These are phyloP conservation scores for Diaporthe capsici DNA, from an alignment of 2,329 filamentous ascomycete genomes.

Conservation along the genomic window DNA sequence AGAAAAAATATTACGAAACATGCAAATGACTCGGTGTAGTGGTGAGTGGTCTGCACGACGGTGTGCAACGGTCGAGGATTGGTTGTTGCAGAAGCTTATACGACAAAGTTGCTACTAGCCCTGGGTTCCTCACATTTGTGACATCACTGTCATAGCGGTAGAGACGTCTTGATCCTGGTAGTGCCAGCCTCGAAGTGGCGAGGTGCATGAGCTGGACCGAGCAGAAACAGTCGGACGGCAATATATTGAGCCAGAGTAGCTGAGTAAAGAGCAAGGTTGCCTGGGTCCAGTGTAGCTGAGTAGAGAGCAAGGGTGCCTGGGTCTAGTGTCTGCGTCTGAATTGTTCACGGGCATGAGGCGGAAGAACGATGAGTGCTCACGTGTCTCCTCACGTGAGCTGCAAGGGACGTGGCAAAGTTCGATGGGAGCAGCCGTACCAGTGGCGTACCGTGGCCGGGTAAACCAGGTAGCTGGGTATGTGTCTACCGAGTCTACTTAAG, in stretches of 20 bases:
- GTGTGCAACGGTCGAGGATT: neutral
- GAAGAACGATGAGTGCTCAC: neutral
- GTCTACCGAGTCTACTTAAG: neutral
- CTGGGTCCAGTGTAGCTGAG: neutral
- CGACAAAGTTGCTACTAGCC: neutral
- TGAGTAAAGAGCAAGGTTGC: neutral
- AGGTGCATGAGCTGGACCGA: neutral
- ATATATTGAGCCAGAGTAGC: neutral
- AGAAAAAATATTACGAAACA: neutral
- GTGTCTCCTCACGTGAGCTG: conserved; percentile 28
- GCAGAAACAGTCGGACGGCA: neutral
- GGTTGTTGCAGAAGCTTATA: conserved; percentile 6
- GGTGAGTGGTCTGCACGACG: neutral
- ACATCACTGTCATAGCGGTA: conserved; percentile 23
- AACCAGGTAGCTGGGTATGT: no score
- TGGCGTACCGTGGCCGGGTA: neutral
- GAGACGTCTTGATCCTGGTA: neutral
- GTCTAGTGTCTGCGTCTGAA: neutral
- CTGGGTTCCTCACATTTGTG: neutral
- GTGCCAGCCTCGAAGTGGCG: neutral
- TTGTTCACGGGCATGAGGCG: neutral
- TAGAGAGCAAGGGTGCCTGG: neutral
- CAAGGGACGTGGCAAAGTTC: neutral
- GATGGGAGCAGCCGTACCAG: neutral
- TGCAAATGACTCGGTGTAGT: conserved; percentile 9